Evolutionary conservation across 129 eudicot genomes (phyloP).

Genomic region (Centaurea solstitialis): DNA sequence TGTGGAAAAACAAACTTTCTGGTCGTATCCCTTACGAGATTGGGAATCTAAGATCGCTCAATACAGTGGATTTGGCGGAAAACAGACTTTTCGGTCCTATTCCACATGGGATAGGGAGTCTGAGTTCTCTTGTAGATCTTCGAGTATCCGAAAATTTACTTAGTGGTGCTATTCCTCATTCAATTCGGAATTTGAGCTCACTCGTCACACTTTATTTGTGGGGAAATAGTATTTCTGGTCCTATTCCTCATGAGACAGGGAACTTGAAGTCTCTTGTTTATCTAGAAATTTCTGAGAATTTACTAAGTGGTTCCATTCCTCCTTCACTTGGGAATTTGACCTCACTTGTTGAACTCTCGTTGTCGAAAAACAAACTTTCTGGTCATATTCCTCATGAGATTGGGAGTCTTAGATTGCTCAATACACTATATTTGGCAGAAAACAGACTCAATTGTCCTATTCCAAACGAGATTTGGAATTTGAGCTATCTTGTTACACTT

Average conservation of each 20-base stretch:
- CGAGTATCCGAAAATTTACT: neutral
- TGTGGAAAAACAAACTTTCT: too few species aligned
- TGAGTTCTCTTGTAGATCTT: neutral
- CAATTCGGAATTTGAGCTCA: neutral
- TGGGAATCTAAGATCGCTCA: too few species aligned
- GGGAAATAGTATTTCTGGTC: too few species aligned
- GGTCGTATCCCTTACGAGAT: too few species aligned
- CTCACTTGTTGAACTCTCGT: neutral
- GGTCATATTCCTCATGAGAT: too few species aligned
- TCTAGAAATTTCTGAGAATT: neutral
- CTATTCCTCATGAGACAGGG: neutral
- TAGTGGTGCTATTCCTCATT: neutral
- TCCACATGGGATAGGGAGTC: slow-evolving; percentile 7
- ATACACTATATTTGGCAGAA: slow-evolving; percentile 6
- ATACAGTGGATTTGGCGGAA: too few species aligned
- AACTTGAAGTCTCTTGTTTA: neutral
- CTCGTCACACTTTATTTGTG: too few species aligned
- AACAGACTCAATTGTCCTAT: slow-evolving; percentile 29
- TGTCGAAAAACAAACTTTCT: too few species aligned
- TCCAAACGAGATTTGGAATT: slow-evolving; percentile 11
- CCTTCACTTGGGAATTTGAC: neutral
- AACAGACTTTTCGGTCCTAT: too few species aligned
- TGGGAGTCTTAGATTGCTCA: too few species aligned
- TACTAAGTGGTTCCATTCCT: neutral
- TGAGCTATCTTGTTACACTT: neutral